A percentile compares a stretch with the other conserved stretches of the same genome.
Conservation (phyloP, 2,329 filamentous ascomycete species). For the Hymenoscyphus linearis region DNA sequence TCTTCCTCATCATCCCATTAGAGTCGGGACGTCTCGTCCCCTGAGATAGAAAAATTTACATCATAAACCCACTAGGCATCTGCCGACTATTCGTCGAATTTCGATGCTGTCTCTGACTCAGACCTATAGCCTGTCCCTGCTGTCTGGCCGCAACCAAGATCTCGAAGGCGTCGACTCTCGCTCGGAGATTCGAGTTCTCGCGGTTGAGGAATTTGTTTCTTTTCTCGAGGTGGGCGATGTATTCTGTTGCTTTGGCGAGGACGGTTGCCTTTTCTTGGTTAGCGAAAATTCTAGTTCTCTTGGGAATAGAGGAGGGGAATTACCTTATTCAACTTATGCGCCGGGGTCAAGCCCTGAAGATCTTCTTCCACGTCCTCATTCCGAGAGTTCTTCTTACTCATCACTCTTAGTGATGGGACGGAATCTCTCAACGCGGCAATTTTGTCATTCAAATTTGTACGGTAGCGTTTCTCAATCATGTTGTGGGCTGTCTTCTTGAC, state of each 20-base stretch:
- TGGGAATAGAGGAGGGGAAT: not conserved
- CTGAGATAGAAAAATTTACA: not conserved
- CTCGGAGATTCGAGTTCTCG: conserved; percentile 74
- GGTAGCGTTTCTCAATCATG: conserved; percentile 80
- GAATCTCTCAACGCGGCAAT: conserved; percentile 71
- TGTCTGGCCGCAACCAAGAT: conserved; percentile 66
- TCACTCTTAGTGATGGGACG: conserved; percentile 61
- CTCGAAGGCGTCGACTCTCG: conserved; percentile 68
- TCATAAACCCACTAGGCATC: conserved; percentile 1
- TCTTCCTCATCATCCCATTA: no score
- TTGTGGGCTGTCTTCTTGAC: conserved; percentile 78
- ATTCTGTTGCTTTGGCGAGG: conserved; percentile 90
- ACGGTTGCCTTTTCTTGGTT: conserved; percentile 39
- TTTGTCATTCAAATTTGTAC: conserved; percentile 79
- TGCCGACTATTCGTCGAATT: not conserved
- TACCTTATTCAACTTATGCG: conserved; percentile 66
- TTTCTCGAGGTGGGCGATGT: conserved; percentile 89
- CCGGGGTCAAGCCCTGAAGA: conserved; percentile 53
- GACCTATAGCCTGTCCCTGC: conserved; percentile 3
- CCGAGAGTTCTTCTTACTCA: conserved; percentile 39
- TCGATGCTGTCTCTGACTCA: conserved; percentile 1
- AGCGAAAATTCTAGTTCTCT: not conserved
- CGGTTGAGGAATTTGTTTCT: conserved; percentile 76
- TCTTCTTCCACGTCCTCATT: conserved; percentile 57
- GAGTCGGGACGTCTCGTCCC: no score